Conservation (phyloP, 108 stramenopile genomes). For the Discostella stelligeroides region DNA sequence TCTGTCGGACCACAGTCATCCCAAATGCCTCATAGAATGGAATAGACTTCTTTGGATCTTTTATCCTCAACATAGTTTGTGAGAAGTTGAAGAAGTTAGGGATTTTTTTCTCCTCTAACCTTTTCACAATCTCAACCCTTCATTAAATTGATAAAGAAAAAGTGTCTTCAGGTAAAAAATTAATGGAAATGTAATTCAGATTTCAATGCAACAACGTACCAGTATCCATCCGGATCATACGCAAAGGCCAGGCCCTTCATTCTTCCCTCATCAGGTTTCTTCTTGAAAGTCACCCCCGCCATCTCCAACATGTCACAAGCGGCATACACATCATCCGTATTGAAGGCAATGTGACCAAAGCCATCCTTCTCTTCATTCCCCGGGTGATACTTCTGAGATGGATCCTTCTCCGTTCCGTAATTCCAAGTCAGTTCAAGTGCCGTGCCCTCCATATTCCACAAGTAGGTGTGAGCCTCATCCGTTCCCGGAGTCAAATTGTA, state of each 20-base stretch:
- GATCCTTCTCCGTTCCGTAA: constrained; percentile 81
- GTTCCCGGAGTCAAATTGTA: constrained; percentile 74
- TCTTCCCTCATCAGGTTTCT: constrained; percentile 93
- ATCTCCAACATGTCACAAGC: constrained; percentile 74
- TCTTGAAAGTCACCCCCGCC: constrained; percentile 89
- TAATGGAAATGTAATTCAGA: not conserved
- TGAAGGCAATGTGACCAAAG: constrained; percentile 81
- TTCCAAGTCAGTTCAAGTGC: constrained; percentile 93
- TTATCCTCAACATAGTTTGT: constrained; percentile 97
- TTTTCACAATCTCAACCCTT: constrained; percentile 74
- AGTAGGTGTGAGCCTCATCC: constrained; percentile 79
- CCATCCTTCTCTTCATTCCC: constrained; percentile 91
- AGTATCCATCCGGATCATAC: constrained; percentile 89
- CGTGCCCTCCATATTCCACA: constrained; percentile 83
- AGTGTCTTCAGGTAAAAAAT: not conserved
- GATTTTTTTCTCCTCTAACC: constrained; percentile 48
- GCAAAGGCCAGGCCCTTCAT: constrained; percentile 94
- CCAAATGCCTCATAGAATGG: constrained; percentile 89
- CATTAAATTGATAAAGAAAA: not conserved
- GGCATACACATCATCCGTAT: constrained; percentile 85
- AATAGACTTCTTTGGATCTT: constrained; percentile 91
- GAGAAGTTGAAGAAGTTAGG: constrained; percentile 82
- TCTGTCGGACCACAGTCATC: constrained; percentile 78
- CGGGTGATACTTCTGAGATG: constrained; percentile 65
- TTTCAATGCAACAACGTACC: constrained; percentile 32